Base-by-base conservation (phyloP, 345 rosid genomes). In the Citrus medica region DNA sequence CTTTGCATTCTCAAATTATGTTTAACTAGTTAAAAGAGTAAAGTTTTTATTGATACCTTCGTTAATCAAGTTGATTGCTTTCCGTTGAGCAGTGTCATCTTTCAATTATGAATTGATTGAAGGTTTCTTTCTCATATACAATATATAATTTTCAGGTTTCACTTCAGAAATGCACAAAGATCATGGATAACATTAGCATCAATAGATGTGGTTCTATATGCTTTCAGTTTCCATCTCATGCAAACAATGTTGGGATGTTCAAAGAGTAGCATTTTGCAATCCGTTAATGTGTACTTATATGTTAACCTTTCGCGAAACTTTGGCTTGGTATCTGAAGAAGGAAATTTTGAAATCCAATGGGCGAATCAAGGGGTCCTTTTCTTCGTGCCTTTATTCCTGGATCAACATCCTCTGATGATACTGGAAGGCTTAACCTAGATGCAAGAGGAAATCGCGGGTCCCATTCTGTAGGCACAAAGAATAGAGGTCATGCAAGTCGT, bases 401-500 rank as follows among this genome's bases (percentile, higher is more conserved):
- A 69, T 81, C 87, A 61, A 71, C 79, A 28, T 67, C 82, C 58
- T 84, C 85, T 1, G 73, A 80, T 82, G 80, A 80, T 12, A 42
- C 71, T 66, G 90, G 82, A 76, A 87, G 90, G 86, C 70, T 76
- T 58, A 77, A 60, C 85, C 65, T 70, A 6, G 87, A 89, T 58
- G 92, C 82, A 6, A 75, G 82, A 78, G 81, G 76, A 37, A 90
- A 73, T 83, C 89, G 84, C 30, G 80, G 87, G 1, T 69, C 86
- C 73, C 84, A 85, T 33, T 81, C 83, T 70, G 78, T 85, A 5
- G 90, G 93, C 48, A 82, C 78, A 32, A 96, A 91, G 90, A 96
- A 92, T 88, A 91, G 99, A 86, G 95, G 94, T 32, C 97, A 92
- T 55, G 92, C 90, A 77, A 87, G 84, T 81, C 97, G 98, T 77